Conservation (phyloP, 2,329 filamentous ascomycete genomes). For the Lasiodiplodia citricola region DNA sequence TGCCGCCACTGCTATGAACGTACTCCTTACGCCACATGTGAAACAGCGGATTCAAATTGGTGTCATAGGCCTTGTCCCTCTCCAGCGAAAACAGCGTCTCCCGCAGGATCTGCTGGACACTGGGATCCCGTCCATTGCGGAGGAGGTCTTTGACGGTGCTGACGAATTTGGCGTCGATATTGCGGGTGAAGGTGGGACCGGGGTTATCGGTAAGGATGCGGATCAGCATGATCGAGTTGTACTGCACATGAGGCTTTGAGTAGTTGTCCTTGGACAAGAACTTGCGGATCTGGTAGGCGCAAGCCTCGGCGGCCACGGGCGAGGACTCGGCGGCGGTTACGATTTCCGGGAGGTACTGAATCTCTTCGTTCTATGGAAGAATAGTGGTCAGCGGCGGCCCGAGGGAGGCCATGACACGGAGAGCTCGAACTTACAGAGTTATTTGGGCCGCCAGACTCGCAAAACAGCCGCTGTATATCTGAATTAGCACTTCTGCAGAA, state of each 20-base stretch:
- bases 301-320: constrained; percentile 80
- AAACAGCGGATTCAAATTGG: constrained; percentile 71
- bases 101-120: constrained; percentile 82
- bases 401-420: not conserved
- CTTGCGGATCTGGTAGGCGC: constrained; percentile 80
- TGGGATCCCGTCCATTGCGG: constrained; percentile 71
- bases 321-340: constrained; percentile 95
- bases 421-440: constrained; percentile 46
- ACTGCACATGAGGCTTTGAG: constrained; percentile 74
- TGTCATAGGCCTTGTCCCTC: constrained; percentile 72
- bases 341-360: constrained; percentile 88
- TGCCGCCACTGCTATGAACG: constrained; percentile 29
- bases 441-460: constrained; percentile 69
- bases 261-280: constrained; percentile 76
- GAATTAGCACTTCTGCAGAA: not conserved
- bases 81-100: constrained; percentile 85
- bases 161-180: constrained; percentile 85
- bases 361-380: constrained; percentile 76
- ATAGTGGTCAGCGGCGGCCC: constrained; percentile 27
- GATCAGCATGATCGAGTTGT: constrained; percentile 95
- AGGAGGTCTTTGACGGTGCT: constrained; percentile 76
- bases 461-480: constrained; percentile 71
- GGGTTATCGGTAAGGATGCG: constrained; percentile 93
- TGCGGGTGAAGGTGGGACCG: constrained; percentile 85
- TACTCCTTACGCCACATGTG: constrained; percentile 79